Evolutionary conservation across 768 basidiomycete species (phyloP), one percentile per base, ranked within the genome.

Genomic region (Lentinula aciculospora): DNA sequence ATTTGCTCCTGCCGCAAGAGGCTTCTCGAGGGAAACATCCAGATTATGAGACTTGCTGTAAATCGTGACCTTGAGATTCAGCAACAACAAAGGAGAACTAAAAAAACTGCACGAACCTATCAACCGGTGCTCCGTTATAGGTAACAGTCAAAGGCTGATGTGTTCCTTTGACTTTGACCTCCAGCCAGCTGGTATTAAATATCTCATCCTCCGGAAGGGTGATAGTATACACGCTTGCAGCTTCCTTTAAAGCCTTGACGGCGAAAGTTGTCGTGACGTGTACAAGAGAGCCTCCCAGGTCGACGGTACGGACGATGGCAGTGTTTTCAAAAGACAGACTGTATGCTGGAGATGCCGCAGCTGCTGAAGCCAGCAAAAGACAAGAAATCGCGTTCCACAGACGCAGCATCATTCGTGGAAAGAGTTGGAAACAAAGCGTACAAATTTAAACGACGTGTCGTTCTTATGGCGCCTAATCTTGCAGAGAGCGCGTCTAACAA

Each of bases 251-350:
- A 36, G 90, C 82, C 67, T 84, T 89, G 68, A 93, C 82, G 19
- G 89, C 85, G 72, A 88, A 97, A 48, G 92, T 90, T 46, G 94
- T 96, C 55, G 85, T 90, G 77, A 94, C 84, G 75, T 89, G 86
- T 57, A 93, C 88, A 23, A 92, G 80, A 19, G 94, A 80, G 53
- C 95, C 95, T 34, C 89, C 93, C 23, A 97, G 88, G 65, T 97
- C 95, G 59, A 94, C 78, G 4, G 89, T 86, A 65, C 93, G 88
- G 31, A 94, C 90, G 60, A 98, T 81, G 61, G 88, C 91, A 21
- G 89, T 92, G 64, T 94, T 94, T 80, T 92, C 91, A 72, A 92
- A 92, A 1, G 85, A 79, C 64, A 76, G 74, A 60, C 71, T 68
- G 17, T 69, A 66, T 44, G 66, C 69, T 51, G 71, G 68, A 3